Evolutionary conservation across 371 early-diverging fungal species (phyloP).

Genomic region (Mycotypha africana): DNA sequence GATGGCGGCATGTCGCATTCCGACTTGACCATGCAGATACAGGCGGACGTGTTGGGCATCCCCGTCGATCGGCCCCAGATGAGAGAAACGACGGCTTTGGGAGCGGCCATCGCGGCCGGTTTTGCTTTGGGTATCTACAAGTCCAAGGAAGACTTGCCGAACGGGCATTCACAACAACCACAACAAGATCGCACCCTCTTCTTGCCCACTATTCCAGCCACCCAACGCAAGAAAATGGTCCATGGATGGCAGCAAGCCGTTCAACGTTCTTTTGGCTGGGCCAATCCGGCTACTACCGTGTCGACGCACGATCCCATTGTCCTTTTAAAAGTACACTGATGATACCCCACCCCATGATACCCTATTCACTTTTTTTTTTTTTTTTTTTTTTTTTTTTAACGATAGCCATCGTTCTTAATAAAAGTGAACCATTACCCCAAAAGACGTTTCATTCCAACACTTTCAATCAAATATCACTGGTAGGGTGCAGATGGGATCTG

Average conservation of each 20-base stretch:
- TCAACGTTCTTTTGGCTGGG: constrained; percentile 68
- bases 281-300: constrained; percentile 15
- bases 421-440: too few species aligned
- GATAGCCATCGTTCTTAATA: too few species aligned
- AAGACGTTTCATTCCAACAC: too few species aligned
- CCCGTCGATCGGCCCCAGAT: constrained; percentile 84
- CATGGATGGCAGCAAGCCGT: constrained; percentile 86
- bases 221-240: constrained; percentile 59
- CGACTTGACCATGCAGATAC: constrained; percentile 88
- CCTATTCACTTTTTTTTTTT: too few species aligned
- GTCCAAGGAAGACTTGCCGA: constrained; percentile 26
- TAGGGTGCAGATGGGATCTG: too few species aligned
- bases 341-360: too few species aligned
- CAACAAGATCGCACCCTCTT: constrained; percentile 39
- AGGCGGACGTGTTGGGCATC: constrained; percentile 86
- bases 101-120: constrained; percentile 94
- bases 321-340: too few species aligned
- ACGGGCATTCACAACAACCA: constrained; percentile 31
- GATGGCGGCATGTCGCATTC: constrained; percentile 96
- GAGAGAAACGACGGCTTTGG: constrained; percentile 92
- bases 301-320: constrained; percentile 9
- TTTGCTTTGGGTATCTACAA: constrained; percentile 77
- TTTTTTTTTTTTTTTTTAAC: too few species aligned
- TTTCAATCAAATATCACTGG: too few species aligned
- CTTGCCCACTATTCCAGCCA: constrained; percentile 33